phyloP scores from a whole-genome alignment of 2,329 filamentous ascomycete species.

The Diaporthe capsici region DNA sequence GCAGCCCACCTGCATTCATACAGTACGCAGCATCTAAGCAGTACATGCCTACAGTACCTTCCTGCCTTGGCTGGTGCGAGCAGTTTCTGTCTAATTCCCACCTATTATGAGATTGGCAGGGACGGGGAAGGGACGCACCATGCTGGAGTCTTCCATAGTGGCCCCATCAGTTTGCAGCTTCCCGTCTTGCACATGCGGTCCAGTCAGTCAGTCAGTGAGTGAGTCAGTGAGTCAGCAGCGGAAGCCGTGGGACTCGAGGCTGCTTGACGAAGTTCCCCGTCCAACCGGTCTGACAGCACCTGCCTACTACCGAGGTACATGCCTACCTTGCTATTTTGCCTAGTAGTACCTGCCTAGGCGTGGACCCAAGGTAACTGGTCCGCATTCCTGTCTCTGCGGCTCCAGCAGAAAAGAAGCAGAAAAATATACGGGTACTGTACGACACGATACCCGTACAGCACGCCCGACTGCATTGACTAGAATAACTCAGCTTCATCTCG shows the following conservation, averaged over 20 bases:
- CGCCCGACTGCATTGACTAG: background rate
- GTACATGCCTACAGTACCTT: constrained; percentile 21
- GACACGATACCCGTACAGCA: background rate
- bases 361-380: background rate
- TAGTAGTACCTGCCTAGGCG: background rate
- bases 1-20: constrained; percentile 8
- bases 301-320: background rate
- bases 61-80: constrained; percentile 13
- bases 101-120: constrained; percentile 26
- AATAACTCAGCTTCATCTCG: constrained; percentile 34
- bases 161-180: constrained; percentile 37
- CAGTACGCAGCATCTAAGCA: constrained; percentile 9
- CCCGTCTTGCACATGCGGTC: constrained; percentile 22
- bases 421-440: background rate
- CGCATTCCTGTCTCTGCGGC: background rate
- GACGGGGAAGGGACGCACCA: constrained; percentile 11
- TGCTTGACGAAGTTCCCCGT: constrained; percentile 3
- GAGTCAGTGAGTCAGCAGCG: constrained; percentile 13
- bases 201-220: constrained; percentile 12
- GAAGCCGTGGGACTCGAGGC: constrained; percentile 19
- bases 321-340: background rate
- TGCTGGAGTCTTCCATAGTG: constrained; percentile 15
- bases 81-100: constrained; percentile 1
- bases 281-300: background rate
- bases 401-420: background rate